Conservation (phyloP, 2,329 filamentous ascomycete species). For the Fusarium staphyleae region DNA sequence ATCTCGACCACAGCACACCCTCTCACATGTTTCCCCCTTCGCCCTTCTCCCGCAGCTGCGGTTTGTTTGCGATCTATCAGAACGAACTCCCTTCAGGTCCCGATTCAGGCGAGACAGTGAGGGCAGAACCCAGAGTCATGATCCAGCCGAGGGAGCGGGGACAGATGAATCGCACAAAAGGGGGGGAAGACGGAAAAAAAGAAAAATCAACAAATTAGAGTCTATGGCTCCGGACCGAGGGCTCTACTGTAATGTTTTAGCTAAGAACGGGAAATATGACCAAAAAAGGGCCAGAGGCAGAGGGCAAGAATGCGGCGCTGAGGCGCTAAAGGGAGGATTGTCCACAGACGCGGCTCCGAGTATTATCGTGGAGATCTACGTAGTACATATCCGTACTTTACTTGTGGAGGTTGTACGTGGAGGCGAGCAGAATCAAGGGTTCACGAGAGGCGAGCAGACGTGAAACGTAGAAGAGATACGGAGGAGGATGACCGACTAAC, state of each 20-base stretch:
- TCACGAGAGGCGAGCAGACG: too few relatives aligned
- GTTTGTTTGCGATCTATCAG: conserved; percentile 23
- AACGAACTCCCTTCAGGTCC: conserved; percentile 2
- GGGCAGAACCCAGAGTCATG: neutral
- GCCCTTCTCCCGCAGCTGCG: neutral
- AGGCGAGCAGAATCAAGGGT: too few relatives aligned
- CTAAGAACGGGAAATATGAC: conserved; percentile 18
- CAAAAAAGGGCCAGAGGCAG: conserved; percentile 7
- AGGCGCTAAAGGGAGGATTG: conserved; percentile 11
- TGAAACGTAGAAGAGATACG: too few relatives aligned
- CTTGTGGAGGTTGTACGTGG: too few relatives aligned
- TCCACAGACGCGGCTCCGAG: conserved; percentile 27
- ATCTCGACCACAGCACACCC: conserved; percentile 14
- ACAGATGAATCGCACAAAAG: conserved; percentile 3
- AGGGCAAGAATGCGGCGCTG: conserved; percentile 12
- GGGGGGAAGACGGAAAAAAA: too few relatives aligned
- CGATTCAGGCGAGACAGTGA: conserved; percentile 8
- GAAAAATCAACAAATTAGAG: neutral
- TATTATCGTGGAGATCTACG: neutral
- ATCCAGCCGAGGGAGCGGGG: neutral
- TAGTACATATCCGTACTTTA: too few relatives aligned
- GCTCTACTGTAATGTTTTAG: neutral
- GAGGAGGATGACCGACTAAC: too few relatives aligned
- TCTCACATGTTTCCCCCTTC: conserved; percentile 3
- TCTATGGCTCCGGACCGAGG: neutral